Evolutionary conservation across 805 yeast genomes (phyloP).

Genomic region (Cyberlindnera nakhonratchasimensis): DNA sequence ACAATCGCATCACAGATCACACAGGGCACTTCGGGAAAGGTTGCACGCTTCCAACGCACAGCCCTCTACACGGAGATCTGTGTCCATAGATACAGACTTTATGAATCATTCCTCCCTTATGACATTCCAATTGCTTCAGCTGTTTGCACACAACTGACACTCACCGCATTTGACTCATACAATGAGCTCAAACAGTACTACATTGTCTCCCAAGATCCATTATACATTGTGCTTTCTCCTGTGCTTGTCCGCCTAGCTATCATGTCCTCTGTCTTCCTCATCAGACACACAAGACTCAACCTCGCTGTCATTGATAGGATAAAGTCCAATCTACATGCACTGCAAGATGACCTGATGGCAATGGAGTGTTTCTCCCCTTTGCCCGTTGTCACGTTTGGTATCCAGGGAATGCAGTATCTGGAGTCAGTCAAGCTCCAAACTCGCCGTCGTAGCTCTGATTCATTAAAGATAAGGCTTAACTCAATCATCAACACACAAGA

Average conservation of each 20-base stretch:
- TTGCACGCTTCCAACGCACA: conserved; percentile 7
- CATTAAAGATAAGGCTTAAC: conserved; percentile 11
- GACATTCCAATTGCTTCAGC: conserved; percentile 10
- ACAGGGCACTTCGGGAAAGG: conserved; percentile 7
- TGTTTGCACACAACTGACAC: conserved; percentile 4
- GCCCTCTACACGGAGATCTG: conserved; percentile 7
- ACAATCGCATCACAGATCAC: background rate
- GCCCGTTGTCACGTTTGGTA: conserved; percentile 2
- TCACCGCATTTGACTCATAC: conserved; percentile 6
- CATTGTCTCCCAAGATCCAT: conserved; percentile 18
- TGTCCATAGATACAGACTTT: conserved; percentile 14
- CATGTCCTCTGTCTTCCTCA: conserved; percentile 6
- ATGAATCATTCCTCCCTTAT: conserved; percentile 24
- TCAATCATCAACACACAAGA: conserved; percentile 9
- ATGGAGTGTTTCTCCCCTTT: conserved; percentile 14
- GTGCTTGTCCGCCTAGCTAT: conserved; percentile 8
- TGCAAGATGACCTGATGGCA: conserved; percentile 4
- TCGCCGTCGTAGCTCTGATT: conserved; percentile 6
- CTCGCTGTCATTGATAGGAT: conserved; percentile 1
- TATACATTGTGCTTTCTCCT: conserved; percentile 12
- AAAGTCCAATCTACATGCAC: background rate
- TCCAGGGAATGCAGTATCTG: conserved; percentile 4
- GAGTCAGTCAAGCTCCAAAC: background rate
- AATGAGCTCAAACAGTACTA: conserved; percentile 9
- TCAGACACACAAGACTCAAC: background rate